Percentiles rank a stretch among this genome's conserved stretches.
These are phyloP conservation scores for Cryptomeria japonica DNA, from an alignment of 75 land plant genomes.

Conservation along the genomic window DNA sequence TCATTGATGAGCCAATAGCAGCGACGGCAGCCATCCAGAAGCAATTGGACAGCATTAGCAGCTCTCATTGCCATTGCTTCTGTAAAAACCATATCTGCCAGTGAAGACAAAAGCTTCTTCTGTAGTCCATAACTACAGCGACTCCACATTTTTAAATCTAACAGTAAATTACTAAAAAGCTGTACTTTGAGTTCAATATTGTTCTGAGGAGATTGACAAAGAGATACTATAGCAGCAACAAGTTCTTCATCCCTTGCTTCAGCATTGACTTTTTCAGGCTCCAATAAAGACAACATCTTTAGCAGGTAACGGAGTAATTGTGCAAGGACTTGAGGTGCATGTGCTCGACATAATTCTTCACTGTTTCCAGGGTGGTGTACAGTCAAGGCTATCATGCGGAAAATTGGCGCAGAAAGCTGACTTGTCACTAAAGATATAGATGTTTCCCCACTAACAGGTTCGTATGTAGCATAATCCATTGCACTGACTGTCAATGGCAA, in stretches of 20 bases:
- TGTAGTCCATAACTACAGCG: constrained; percentile 91
- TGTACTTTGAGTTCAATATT: constrained; percentile 83
- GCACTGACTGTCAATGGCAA: constrained; percentile 81
- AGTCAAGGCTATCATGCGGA: constrained; percentile 82
- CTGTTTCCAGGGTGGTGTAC: constrained; percentile 80
- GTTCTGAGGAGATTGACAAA: constrained; percentile 80
- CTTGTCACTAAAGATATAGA: constrained; percentile 49
- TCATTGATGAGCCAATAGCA: constrained; percentile 95
- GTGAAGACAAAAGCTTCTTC: constrained; percentile 92
- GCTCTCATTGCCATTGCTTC: constrained; percentile 87
- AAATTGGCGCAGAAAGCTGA: constrained; percentile 77
- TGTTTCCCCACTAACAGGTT: constrained; percentile 55
- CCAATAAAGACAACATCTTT: constrained; percentile 43
- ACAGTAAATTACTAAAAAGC: constrained; percentile 74
- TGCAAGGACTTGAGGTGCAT: constrained; percentile 82
- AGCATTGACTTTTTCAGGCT: constrained; percentile 32
- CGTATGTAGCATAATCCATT: constrained; percentile 66
- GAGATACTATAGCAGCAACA: constrained; percentile 89
- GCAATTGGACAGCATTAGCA: constrained; percentile 96
- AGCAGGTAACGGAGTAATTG: constrained; percentile 70
- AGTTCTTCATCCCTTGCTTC: constrained; percentile 87
- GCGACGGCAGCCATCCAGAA: constrained; percentile 94
- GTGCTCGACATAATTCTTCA: constrained; percentile 75
- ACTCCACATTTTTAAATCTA: constrained; percentile 95
- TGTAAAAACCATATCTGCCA: constrained; percentile 98